Evolutionary conservation across 257 asterid species (phyloP).

Genomic region (Plantago major): DNA sequence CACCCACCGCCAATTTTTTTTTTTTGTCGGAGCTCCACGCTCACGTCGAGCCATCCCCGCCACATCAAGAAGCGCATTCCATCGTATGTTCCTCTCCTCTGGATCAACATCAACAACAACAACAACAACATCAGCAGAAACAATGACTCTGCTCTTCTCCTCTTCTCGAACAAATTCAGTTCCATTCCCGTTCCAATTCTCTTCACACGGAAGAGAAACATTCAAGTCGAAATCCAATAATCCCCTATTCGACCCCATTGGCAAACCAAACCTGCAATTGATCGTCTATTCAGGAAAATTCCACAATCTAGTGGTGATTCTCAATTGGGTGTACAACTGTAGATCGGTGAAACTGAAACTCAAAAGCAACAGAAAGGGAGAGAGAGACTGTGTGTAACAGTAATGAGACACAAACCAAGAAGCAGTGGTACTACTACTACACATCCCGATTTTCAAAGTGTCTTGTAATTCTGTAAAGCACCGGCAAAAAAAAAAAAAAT

Average conservation of each 20-base stretch:
- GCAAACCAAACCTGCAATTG: neutral
- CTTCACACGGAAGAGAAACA: conserved; percentile 28
- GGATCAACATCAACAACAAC: conserved; percentile 3
- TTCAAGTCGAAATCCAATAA: conserved; percentile 32
- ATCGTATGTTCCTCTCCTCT: conserved; percentile 7
- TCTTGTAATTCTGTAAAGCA: too few species aligned
- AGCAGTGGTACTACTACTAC: too few species aligned
- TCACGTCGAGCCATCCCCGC: conserved; percentile 24
- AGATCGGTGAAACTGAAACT: conserved; percentile 18
- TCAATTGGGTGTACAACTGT: neutral
- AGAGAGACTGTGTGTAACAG: neutral
- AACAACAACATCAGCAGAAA: conserved; percentile 1
- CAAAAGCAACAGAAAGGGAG: conserved; percentile 10
- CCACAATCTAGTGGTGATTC: too few species aligned
- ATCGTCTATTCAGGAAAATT: neutral
- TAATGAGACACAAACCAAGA: neutral
- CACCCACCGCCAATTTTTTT: too few species aligned
- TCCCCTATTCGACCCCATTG: conserved; percentile 26
- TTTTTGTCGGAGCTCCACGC: too few species aligned
- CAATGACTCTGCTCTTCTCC: neutral
- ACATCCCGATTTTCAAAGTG: too few species aligned
- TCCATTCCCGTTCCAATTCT: conserved; percentile 4
- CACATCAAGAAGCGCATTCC: conserved; percentile 30
- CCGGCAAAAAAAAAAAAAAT: too few species aligned
- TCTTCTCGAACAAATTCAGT: neutral